These are phyloP conservation scores for Sequoiadendron giganteum DNA, from an alignment of 75 land plant species.

Conservation along the genomic window DNA sequence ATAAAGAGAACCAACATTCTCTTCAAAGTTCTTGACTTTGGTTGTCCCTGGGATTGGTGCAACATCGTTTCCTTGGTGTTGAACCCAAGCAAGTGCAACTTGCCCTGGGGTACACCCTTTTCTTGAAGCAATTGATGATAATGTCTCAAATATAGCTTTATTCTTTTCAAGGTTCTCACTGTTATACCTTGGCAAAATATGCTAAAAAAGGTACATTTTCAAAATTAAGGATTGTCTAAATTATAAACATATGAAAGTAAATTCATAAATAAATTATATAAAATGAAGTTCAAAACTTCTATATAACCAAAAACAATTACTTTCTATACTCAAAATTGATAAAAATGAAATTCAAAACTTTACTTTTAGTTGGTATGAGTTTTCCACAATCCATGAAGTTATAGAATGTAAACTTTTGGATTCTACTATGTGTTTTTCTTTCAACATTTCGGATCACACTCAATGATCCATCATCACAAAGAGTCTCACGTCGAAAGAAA, in stretches of 20 bases:
- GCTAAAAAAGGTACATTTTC: neutral
- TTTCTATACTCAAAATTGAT: neutral
- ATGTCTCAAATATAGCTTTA: slow-evolving; percentile 30
- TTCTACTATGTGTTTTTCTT: too few species aligned
- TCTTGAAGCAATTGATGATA: slow-evolving; percentile 31
- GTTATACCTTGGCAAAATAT: slow-evolving; percentile 35
- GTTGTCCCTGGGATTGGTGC: slow-evolving; percentile 71
- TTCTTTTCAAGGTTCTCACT: slow-evolving; percentile 49
- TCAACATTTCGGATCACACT: too few species aligned
- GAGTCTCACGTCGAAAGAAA: too few species aligned
- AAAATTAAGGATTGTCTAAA: neutral
- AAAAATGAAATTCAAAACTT: too few species aligned
- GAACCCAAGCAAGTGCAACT: slow-evolving; percentile 61
- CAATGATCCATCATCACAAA: too few species aligned
- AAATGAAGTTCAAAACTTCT: neutral
- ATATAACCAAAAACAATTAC: too few species aligned
- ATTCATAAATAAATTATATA: too few species aligned
- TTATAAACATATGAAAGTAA: neutral
- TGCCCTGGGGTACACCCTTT: slow-evolving; percentile 56
- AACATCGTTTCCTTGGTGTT: slow-evolving; percentile 55
- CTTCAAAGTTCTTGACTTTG: slow-evolving; percentile 44
- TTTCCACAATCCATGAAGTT: too few species aligned
- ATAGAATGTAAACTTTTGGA: too few species aligned
- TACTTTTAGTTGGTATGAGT: too few species aligned
- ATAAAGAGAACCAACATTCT: neutral